Conservation (phyloP, 179 eudicot species). For the Camellia oleifera region DNA sequence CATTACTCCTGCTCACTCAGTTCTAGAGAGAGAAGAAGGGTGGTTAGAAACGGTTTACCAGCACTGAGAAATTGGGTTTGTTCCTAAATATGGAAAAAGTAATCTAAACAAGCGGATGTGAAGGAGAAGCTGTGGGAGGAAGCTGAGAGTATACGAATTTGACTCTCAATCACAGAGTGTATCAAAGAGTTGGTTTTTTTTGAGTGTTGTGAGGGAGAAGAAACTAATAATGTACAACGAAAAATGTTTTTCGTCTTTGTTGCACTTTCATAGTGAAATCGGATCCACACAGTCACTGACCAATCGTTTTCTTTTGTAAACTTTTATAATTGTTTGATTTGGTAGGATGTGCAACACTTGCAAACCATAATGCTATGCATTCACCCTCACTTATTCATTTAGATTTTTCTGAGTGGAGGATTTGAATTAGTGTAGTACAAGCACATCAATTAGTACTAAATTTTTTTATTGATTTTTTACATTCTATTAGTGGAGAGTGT, state of each 20-base stretch:
- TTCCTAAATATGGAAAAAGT: background rate
- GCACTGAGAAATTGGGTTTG: conserved; percentile 21
- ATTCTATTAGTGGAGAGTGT: too few relatives aligned
- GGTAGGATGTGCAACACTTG: too few relatives aligned
- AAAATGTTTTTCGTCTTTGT: background rate
- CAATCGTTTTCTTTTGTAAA: too few relatives aligned
- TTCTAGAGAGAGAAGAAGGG: background rate
- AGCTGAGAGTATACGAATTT: conserved; percentile 9
- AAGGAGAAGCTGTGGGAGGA: background rate
- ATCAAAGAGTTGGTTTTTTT: background rate
- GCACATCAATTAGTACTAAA: too few relatives aligned
- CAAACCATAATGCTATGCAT: too few relatives aligned
- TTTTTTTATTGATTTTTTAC: too few relatives aligned
- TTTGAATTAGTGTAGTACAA: too few relatives aligned
- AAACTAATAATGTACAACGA: background rate
- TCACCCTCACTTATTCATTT: too few relatives aligned
- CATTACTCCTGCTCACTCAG: background rate
- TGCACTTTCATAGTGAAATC: background rate
- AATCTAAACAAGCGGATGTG: background rate
- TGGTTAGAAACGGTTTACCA: conserved; percentile 22
- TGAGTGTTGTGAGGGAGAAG: background rate
- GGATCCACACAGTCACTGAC: background rate
- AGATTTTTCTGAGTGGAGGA: too few relatives aligned
- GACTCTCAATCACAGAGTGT: background rate
- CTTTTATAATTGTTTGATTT: too few relatives aligned